Percentiles rank a stretch among this genome's conserved stretches.
These are phyloP conservation scores for Plasmodium vivax DNA, from an alignment of 169 alveolate species.

Conservation along the genomic window DNA sequence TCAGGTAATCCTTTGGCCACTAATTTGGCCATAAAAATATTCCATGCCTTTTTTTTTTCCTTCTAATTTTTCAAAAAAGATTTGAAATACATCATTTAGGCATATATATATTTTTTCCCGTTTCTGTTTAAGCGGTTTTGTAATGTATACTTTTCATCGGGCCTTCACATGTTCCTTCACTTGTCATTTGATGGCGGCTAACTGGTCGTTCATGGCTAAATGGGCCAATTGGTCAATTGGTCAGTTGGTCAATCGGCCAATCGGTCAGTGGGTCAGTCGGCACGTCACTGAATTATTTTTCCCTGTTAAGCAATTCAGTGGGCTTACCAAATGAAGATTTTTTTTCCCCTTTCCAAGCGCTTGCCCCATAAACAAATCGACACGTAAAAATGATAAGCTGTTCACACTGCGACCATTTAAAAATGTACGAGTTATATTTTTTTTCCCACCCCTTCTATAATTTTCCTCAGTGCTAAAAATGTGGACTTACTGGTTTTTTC, in stretches of 20 bases:
- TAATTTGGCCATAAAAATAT: neutral
- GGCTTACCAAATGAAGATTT: neutral
- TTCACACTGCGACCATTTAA: neutral
- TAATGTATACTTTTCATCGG: neutral
- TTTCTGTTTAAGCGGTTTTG: neutral
- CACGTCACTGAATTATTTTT: neutral
- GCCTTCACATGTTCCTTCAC: neutral
- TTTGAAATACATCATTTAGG: neutral
- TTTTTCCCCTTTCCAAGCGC: neutral
- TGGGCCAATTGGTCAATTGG: no score
- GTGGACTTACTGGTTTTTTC: neutral
- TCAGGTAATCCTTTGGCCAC: neutral
- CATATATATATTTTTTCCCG: neutral
- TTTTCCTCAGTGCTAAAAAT: neutral
- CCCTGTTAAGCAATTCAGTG: neutral
- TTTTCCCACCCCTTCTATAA: neutral
- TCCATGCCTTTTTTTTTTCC: neutral
- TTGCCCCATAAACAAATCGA: neutral
- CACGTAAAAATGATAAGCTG: neutral
- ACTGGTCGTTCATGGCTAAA: neutral
- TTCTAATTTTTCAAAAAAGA: neutral
- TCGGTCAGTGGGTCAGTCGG: neutral
- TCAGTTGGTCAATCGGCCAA: no score
- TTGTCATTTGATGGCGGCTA: neutral
- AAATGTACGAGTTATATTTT: neutral